Conservation (phyloP, 192 early-diverging fungal species). For the Spizellomyces sp. region DNA sequence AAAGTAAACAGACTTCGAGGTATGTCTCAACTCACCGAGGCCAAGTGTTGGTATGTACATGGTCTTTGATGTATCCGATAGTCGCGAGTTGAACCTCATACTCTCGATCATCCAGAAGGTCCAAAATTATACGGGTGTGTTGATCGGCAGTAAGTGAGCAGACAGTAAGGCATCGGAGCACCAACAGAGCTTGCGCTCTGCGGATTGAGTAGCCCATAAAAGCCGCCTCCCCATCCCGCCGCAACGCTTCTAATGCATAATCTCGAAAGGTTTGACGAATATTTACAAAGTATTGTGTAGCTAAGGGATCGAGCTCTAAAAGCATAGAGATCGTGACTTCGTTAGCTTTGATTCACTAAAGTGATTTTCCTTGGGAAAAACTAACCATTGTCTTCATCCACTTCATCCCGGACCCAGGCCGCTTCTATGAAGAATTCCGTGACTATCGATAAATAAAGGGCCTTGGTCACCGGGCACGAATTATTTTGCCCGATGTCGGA, state of each 20-base stretch:
- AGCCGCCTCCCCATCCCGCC: not conserved
- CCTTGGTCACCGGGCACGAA: conserved; percentile 53
- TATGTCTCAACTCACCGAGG: not conserved
- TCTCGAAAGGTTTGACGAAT: conserved; percentile 41
- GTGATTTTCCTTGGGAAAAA: too few relatives aligned
- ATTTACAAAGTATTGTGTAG: conserved; percentile 25
- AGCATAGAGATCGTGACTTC: too few relatives aligned
- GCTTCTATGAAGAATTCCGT: conserved; percentile 46
- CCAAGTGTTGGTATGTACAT: not conserved
- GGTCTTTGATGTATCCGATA: conserved; percentile 40
- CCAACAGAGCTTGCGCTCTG: conserved; percentile 17
- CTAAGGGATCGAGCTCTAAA: not conserved
- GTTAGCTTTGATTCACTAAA: too few relatives aligned
- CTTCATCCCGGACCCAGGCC: conserved; percentile 14
- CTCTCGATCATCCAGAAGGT: conserved; percentile 42
- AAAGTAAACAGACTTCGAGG: not conserved
- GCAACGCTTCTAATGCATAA: conserved; percentile 17
- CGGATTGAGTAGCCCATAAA: conserved; percentile 23
- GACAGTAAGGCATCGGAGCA: conserved; percentile 7
- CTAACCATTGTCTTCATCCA: conserved; percentile 32
- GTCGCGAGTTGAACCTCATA: conserved; percentile 69
- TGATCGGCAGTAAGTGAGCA: not conserved
- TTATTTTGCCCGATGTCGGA: conserved; percentile 26
- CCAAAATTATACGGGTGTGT: not conserved
- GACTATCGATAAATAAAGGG: conserved; percentile 52